Conservation (phyloP, 139 green algal genomes). For the Chlamydomonas sphaeroides region DNA sequence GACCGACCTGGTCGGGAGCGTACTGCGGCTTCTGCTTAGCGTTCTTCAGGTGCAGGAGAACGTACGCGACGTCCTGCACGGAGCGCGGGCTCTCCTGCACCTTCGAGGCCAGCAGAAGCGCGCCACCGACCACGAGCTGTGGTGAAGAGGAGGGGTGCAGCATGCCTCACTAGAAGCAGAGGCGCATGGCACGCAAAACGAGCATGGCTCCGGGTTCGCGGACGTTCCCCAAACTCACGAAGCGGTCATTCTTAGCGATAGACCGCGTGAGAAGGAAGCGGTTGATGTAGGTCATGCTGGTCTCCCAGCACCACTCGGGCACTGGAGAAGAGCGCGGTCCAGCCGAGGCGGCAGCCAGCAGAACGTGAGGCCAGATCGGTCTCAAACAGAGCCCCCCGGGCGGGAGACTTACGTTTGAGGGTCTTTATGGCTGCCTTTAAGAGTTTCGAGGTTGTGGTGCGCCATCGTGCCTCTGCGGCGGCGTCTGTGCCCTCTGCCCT, state of each 20-base stretch:
- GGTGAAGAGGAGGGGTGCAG: neutral
- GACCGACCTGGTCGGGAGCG: conserved; percentile 29
- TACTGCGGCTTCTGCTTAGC: conserved; percentile 25
- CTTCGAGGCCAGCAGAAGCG: conserved; percentile 33
- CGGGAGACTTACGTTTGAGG: conserved; percentile 30
- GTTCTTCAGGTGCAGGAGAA: conserved; percentile 21
- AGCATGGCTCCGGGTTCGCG: neutral
- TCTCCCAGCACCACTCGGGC: conserved; percentile 34
- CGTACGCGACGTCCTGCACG: conserved; percentile 29
- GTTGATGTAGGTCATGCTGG: conserved; percentile 37
- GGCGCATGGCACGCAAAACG: neutral
- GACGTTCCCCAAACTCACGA: conserved; percentile 31
- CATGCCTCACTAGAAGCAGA: neutral
- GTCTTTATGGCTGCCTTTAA: conserved; percentile 24
- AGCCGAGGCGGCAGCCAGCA: neutral
- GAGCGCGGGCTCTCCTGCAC: conserved; percentile 38
- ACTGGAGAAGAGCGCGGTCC: conserved; percentile 2
- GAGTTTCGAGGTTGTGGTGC: conserved; percentile 16
- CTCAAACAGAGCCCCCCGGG: neutral
- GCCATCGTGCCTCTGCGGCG: neutral
- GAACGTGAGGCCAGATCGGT: neutral
- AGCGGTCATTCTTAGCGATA: conserved; percentile 33
- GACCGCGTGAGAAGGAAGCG: conserved; percentile 39
- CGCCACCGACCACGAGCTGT: conserved; percentile 34
- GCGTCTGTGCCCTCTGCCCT: conserved; percentile 14